phyloP scores from a whole-genome alignment of 2,329 filamentous ascomycete genomes.

The Myriangium duriaei region DNA sequence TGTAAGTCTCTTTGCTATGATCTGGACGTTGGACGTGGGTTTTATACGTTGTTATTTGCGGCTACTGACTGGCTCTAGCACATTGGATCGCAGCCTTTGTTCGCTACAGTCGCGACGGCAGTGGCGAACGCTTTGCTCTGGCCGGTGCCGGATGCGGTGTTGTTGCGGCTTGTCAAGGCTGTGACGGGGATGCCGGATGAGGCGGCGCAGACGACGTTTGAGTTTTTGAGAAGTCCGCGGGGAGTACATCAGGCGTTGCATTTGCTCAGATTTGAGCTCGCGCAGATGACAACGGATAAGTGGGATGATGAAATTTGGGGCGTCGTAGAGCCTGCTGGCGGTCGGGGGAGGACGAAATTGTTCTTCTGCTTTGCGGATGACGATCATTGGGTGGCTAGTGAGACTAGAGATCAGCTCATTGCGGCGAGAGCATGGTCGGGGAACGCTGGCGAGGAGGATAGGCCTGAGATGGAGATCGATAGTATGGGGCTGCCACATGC shows the following conservation, averaged over 20 bases:
- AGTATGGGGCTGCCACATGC: slow-evolving; percentile 43
- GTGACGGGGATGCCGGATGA: slow-evolving; percentile 32
- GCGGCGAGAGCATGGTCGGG: slow-evolving; percentile 25
- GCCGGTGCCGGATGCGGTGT: slow-evolving; percentile 27
- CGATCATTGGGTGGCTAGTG: slow-evolving; percentile 50
- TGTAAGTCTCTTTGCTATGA: slow-evolving; percentile 19
- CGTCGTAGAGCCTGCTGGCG: slow-evolving; percentile 18
- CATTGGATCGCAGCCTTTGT: slow-evolving; percentile 7
- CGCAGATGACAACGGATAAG: slow-evolving; percentile 41
- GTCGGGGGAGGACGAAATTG: slow-evolving; percentile 30
- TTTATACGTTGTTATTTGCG: too few relatives aligned
- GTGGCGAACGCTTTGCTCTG: slow-evolving; percentile 33
- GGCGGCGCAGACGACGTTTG: slow-evolving; percentile 36
- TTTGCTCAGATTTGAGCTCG: slow-evolving; percentile 48
- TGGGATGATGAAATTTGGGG: slow-evolving; percentile 51
- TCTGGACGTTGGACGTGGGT: too few relatives aligned
- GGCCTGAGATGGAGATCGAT: slow-evolving; percentile 43
- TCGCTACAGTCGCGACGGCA: slow-evolving; percentile 6
- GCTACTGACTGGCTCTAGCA: slow-evolving; percentile 2
- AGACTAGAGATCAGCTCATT: slow-evolving; percentile 44
- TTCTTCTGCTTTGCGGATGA: slow-evolving; percentile 47
- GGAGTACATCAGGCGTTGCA: slow-evolving; percentile 45
- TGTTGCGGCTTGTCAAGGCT: slow-evolving; percentile 30
- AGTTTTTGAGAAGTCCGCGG: slow-evolving; percentile 35
- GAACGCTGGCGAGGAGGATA: slow-evolving; percentile 25